Conservation (phyloP, 352 stramenopile species). For the Achlya hypogyna region DNA sequence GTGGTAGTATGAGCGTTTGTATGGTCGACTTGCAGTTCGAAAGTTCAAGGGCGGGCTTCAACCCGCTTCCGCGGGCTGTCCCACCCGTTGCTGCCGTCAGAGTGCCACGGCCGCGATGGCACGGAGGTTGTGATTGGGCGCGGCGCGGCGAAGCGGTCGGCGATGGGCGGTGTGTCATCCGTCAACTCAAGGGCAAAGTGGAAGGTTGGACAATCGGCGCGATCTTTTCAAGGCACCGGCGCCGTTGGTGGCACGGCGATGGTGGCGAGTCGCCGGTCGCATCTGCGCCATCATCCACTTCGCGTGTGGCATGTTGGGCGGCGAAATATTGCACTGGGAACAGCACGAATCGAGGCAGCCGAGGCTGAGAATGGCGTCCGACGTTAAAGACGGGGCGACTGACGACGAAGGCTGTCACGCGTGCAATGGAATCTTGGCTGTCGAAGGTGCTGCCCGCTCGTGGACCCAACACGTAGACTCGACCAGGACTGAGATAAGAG, state of each 20-base stretch:
- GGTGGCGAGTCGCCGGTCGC: too few species aligned
- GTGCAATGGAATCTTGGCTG: conserved; percentile 1
- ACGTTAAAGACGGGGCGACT: background rate
- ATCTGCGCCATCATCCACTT: background rate
- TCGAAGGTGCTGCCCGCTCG: background rate
- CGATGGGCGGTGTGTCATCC: conserved; percentile 2
- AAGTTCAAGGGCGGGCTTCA: conserved; percentile 3
- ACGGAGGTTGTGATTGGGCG: background rate
- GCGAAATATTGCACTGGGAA: background rate
- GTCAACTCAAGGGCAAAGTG: conserved; percentile 3
- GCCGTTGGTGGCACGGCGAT: too few species aligned
- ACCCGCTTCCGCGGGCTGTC: background rate
- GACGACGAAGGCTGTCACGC: too few species aligned
- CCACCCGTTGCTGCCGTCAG: background rate
- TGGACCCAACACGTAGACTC: too few species aligned
- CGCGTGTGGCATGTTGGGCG: background rate
- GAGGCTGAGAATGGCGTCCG: background rate
- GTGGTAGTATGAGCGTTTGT: background rate
- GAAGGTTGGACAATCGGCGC: background rate
- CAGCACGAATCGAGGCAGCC: too few species aligned
- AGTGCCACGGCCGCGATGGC: background rate
- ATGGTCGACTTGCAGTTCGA: background rate
- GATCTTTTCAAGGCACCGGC: background rate
- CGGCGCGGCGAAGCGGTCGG: background rate
- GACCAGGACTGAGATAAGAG: too few species aligned